These are phyloP conservation scores for Tylopilus cervinicoccineus DNA, from an alignment of 768 basidiomycete genomes.

Conservation along the genomic window DNA sequence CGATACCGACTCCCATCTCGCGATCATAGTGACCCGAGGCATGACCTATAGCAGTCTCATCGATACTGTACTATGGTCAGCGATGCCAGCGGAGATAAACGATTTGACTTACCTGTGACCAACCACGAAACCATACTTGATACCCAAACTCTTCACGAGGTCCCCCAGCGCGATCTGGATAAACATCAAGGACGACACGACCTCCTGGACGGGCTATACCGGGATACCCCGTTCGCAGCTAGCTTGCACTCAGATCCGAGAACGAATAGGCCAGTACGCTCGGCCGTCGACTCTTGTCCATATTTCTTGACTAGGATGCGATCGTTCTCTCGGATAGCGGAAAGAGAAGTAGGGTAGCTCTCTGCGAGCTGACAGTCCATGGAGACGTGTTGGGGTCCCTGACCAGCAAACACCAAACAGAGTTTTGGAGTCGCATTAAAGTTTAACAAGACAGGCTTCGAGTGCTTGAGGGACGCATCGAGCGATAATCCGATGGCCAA, in stretches of 20 bases:
- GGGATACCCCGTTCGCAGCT: slow-evolving; percentile 21
- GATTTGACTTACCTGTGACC: slow-evolving; percentile 29
- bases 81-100: neutral
- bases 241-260: slow-evolving; percentile 24
- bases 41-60: slow-evolving; percentile 37
- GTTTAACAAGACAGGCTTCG: slow-evolving; percentile 26
- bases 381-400: slow-evolving; percentile 33
- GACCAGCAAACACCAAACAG: slow-evolving; percentile 34
- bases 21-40: slow-evolving; percentile 35
- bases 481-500: slow-evolving; percentile 25
- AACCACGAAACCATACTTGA: slow-evolving; percentile 32
- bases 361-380: slow-evolving; percentile 36
- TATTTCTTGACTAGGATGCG: slow-evolving; percentile 28
- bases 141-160: slow-evolving; percentile 29
- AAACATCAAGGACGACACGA: slow-evolving; percentile 31
- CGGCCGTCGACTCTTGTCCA: slow-evolving; percentile 29
- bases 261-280: slow-evolving; percentile 32
- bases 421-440: slow-evolving; percentile 25
- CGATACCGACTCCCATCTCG: slow-evolving; percentile 33
- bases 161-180: slow-evolving; percentile 33
- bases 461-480: slow-evolving; percentile 25
- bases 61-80: slow-evolving; percentile 21
- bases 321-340: slow-evolving; percentile 30
- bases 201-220: slow-evolving; percentile 34
- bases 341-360: slow-evolving; percentile 29